These are phyloP conservation scores for Thalassia testudinum DNA, from an alignment of 116 monocot genomes.

Conservation along the genomic window DNA sequence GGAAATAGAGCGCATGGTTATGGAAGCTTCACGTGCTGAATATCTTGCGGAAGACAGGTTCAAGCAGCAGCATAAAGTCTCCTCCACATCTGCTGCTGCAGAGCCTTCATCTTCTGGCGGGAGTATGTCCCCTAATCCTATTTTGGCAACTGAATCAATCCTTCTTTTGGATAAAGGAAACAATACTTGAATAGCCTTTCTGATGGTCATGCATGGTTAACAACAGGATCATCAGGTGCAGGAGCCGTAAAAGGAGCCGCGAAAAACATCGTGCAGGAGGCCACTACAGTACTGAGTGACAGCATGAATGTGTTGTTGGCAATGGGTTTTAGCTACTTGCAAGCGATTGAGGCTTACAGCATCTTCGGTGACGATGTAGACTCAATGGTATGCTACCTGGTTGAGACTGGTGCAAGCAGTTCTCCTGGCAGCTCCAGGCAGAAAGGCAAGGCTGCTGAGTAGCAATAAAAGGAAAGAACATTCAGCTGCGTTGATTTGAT, in stretches of 20 bases:
- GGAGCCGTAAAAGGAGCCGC: too few species aligned
- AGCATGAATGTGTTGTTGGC: constrained; percentile 59
- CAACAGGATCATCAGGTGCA: constrained; percentile 1
- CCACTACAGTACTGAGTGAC: constrained; percentile 18
- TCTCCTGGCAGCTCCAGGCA: constrained; percentile 26
- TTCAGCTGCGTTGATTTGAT: too few species aligned
- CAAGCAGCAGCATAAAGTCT: constrained; percentile 47
- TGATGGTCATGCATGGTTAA: too few species aligned
- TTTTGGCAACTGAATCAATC: too few species aligned
- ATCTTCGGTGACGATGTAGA: constrained; percentile 95
- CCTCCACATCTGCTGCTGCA: constrained; percentile 58
- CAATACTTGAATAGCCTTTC: too few species aligned
- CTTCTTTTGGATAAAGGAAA: too few species aligned
- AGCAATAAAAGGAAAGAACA: too few species aligned
- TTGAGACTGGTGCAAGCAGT: constrained; percentile 34
- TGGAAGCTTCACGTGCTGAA: constrained; percentile 91
- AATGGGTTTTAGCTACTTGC: constrained; percentile 92
- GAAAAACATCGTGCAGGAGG: too few species aligned
- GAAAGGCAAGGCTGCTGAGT: constrained; percentile 89
- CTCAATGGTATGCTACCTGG: constrained; percentile 85
- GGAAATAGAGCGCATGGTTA: constrained; percentile 93
- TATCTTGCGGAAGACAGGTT: constrained; percentile 53
- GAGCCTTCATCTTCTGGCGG: constrained; percentile 90
- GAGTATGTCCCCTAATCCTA: constrained; percentile 6
- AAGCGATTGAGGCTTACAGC: constrained; percentile 78